phyloP scores from a whole-genome alignment of 345 rosid genomes.

The Geranium brycei region DNA sequence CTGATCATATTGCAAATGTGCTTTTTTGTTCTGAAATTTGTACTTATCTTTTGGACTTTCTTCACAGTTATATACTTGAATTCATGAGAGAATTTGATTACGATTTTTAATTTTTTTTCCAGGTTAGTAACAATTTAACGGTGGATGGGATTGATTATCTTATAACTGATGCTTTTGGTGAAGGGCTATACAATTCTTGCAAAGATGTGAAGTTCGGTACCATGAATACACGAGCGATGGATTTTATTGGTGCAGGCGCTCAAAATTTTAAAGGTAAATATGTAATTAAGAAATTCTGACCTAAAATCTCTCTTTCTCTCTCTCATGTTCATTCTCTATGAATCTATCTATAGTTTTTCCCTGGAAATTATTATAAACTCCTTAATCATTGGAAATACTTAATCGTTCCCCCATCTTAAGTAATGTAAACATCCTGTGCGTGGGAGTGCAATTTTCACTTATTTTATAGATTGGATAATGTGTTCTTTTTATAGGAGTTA shows the following conservation, averaged over 20 bases:
- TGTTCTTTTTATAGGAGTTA: too few relatives aligned
- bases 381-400: background rate
- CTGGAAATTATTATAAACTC: background rate
- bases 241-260: conserved; percentile 82
- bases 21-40: background rate
- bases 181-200: conserved; percentile 77
- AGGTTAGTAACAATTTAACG: conserved; percentile 66
- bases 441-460: background rate
- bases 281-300: background rate
- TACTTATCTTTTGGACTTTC: background rate
- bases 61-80: too few relatives aligned
- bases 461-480: background rate
- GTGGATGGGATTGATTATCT: conserved; percentile 71
- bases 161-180: conserved; percentile 67
- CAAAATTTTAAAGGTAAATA: conserved; percentile 55
- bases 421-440: background rate
- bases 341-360: background rate
- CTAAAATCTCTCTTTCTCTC: conserved; percentile 1
- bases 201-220: conserved; percentile 93
- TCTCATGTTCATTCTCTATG: background rate
- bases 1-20: background rate
- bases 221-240: conserved; percentile 68
- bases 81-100: too few relatives aligned
- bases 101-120: conserved; percentile 14
- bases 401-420: background rate